Percentiles rank a stretch among this genome's conserved stretches.
Evolutionary conservation across 1,139 yeast genomes (phyloP).

Genomic region (Debaryomyces robertsiae): DNA sequence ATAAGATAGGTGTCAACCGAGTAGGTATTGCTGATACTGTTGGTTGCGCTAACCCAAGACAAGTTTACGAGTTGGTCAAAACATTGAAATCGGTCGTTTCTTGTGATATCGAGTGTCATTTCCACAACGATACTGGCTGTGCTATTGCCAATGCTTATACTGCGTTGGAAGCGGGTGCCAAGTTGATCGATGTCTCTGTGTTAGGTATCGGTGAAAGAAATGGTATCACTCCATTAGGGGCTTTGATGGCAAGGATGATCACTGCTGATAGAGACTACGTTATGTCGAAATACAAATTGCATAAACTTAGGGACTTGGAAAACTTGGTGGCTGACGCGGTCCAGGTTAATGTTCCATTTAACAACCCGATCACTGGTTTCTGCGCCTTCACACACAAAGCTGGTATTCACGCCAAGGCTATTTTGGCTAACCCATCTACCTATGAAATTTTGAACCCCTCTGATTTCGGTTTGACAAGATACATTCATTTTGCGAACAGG

Average conservation of each 20-base stretch:
- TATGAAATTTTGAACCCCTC: slow-evolving; percentile 94
- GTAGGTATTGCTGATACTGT: slow-evolving; percentile 99
- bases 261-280: slow-evolving; percentile 98
- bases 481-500: slow-evolving; percentile 96
- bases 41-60: slow-evolving; percentile 99
- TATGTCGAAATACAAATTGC: slow-evolving; percentile 90
- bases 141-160: slow-evolving; percentile 98
- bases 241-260: slow-evolving; percentile 98
- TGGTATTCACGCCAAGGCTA: slow-evolving; percentile 98
- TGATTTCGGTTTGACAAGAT: slow-evolving; percentile 93
- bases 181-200: slow-evolving; percentile 90
- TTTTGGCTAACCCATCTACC: slow-evolving; percentile 96
- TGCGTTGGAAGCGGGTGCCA: slow-evolving; percentile 97
- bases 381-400: slow-evolving; percentile 99
- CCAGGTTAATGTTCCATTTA: slow-evolving; percentile 95
- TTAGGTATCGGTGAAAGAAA: slow-evolving; percentile 99
- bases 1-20: slow-evolving; percentile 96
- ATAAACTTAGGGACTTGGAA: slow-evolving; percentile 94
- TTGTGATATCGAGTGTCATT: slow-evolving; percentile 97
- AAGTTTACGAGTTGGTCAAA: slow-evolving; percentile 93
- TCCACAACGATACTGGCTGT: slow-evolving; percentile 99
- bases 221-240: slow-evolving; percentile 97
- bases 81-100: slow-evolving; percentile 91
- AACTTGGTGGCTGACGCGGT: slow-evolving; percentile 96
- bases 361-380: slow-evolving; percentile 98